These are phyloP conservation scores for Trichoderma sp. DNA, from an alignment of 2,329 filamentous ascomycete species.

Conservation along the genomic window DNA sequence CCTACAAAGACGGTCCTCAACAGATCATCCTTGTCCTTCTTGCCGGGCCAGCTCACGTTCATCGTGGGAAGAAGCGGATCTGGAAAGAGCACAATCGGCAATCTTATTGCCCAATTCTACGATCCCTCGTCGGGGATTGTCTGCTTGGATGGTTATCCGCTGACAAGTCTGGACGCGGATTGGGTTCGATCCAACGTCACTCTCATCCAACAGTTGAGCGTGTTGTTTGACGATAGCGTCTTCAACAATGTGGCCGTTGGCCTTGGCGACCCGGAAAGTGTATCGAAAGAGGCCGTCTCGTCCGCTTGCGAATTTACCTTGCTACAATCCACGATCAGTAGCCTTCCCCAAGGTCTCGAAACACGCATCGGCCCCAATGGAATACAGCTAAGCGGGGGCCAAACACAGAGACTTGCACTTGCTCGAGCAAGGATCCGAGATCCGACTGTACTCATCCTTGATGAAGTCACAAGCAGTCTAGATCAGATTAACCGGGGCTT, in stretches of 20 bases:
- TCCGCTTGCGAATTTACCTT: slow-evolving; percentile 67
- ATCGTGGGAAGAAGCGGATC: slow-evolving; percentile 86
- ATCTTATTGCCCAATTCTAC: slow-evolving; percentile 79
- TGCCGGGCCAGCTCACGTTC: slow-evolving; percentile 72
- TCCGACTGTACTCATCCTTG: slow-evolving; percentile 78
- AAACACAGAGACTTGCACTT: slow-evolving; percentile 78
- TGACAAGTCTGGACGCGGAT: slow-evolving; percentile 62
- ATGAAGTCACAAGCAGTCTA: slow-evolving; percentile 85
- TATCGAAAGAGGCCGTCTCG: slow-evolving; percentile 58
- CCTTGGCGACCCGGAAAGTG: slow-evolving; percentile 49
- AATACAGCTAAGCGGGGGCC: slow-evolving; percentile 76
- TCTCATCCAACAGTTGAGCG: slow-evolving; percentile 78
- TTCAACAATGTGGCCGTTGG: slow-evolving; percentile 79
- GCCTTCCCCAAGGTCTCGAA: slow-evolving; percentile 69
- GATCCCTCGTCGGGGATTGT: slow-evolving; percentile 66
- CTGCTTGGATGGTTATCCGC: slow-evolving; percentile 64
- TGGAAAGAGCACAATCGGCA: slow-evolving; percentile 86
- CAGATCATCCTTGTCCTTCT: slow-evolving; percentile 68
- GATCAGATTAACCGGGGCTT: slow-evolving; percentile 70
- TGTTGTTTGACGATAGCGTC: slow-evolving; percentile 80
- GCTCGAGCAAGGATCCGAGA: slow-evolving; percentile 77
- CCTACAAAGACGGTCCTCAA: slow-evolving; percentile 61
- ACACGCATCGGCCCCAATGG: slow-evolving; percentile 73
- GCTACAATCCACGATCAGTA: slow-evolving; percentile 66
- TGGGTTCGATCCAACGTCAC: slow-evolving; percentile 81